Base-by-base conservation (phyloP, 1,284 basidiomycete species). In the Pterulicium gracile region DNA sequence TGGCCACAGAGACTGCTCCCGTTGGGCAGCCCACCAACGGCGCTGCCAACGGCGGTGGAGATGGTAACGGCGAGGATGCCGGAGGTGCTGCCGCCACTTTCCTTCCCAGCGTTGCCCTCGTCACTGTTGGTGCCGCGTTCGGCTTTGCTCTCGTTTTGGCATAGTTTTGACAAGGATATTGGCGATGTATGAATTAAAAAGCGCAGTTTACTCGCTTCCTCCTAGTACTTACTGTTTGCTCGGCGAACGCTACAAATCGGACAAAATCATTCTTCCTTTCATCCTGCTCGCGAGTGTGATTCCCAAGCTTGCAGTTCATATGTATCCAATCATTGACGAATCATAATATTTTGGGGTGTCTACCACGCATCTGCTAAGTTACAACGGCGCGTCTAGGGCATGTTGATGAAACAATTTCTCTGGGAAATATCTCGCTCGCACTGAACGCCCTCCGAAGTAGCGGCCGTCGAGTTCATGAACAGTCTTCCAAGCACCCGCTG, bases 401-500 rank as follows among this genome's bases (percentile, higher is more conserved):
- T 69, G 68, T 40, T 61, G 66, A 15, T 58, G 53, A 55, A 84
- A 93, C 36, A 63, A 61, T 34, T 50, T 54, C 60, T 93, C 88
- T 2, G 87, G 70, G 58, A 86, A 94, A 61, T 94, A 95, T 53
- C 81, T 72, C 34, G 88, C 91, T 36, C 81, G 74, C 23, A 96
- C 88, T 12, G 75, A 76, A 51, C 85, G 70, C 0, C 94, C 94
- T 7, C 86, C 91, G 58, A 97, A 96, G 59, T 79, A 94, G 42
- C 92, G 72, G 12, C 90, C 92, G 57, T 96, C 90, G 49, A 97
- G 73, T 59, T 92, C 89, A 42, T 86, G 78, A 1, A 92, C 87
- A 0, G 90, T 92, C 61, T 91, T 90, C 89, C 91, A 97, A 2
- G 93, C 94, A 4, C 90, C 94, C 0, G 78, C 92, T 5, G 91